These are phyloP conservation scores for Neofusicoccum sp. DNA, from an alignment of 2,329 filamentous ascomycete species.

Conservation along the genomic window DNA sequence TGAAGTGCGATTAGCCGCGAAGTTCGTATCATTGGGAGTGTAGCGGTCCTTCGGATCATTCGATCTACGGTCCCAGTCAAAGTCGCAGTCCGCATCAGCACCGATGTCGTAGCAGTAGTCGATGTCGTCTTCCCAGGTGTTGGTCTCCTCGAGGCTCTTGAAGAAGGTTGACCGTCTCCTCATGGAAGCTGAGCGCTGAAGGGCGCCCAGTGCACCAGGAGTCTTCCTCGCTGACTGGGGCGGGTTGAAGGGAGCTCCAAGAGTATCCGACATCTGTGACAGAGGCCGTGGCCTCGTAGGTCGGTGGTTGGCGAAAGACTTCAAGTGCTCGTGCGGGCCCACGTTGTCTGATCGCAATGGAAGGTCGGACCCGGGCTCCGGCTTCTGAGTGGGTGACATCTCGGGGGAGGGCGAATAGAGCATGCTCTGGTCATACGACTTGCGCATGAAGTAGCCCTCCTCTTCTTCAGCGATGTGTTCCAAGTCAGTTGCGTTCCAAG, in stretches of 20 bases:
- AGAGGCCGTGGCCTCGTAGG: constrained; percentile 24
- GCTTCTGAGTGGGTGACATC: constrained; percentile 18
- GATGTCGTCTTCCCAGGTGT: constrained; percentile 61
- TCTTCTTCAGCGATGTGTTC: constrained; percentile 37
- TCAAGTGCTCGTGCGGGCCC: constrained; percentile 15
- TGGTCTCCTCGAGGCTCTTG: constrained; percentile 13
- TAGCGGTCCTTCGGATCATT: constrained; percentile 33
- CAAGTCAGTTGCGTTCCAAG: constrained; percentile 37
- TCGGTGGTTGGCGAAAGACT: constrained; percentile 15
- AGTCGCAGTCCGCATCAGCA: constrained; percentile 60
- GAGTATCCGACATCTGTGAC: constrained; percentile 45
- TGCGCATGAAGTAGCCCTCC: constrained; percentile 26
- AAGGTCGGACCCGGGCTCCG: constrained; percentile 2
- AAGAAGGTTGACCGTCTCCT: constrained; percentile 18
- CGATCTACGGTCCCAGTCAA: constrained; percentile 52
- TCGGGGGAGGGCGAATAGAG: constrained; percentile 20
- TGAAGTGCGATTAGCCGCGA: not conserved
- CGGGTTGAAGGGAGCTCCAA: constrained; percentile 42
- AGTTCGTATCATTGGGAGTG: constrained; percentile 9
- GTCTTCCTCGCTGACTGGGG: constrained; percentile 20
- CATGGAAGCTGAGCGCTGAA: constrained; percentile 6
- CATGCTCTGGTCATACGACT: constrained; percentile 26
- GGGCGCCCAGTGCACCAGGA: not conserved
- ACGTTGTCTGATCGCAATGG: constrained; percentile 9
- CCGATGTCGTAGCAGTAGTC: constrained; percentile 63